A percentile compares a stretch with the other conserved stretches of the same genome.
These are phyloP conservation scores for Citrus trifoliata DNA, from an alignment of 345 rosid species.

Conservation along the genomic window DNA sequence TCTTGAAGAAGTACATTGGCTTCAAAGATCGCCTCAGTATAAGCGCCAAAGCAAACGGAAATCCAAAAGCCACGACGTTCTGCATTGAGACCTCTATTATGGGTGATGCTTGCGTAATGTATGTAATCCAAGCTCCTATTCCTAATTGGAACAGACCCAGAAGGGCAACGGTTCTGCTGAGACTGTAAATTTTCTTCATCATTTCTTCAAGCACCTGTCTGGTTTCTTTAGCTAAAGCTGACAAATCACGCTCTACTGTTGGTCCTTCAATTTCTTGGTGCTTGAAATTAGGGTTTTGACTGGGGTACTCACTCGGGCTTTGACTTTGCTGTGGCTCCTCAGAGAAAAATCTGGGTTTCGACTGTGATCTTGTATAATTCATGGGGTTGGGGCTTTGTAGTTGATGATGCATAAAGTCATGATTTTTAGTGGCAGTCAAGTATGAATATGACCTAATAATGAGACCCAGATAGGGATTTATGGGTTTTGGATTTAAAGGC, in stretches of 20 bases:
- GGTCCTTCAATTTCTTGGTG: slow-evolving; percentile 97
- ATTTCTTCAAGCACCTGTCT: slow-evolving; percentile 59
- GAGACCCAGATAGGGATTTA: neutral
- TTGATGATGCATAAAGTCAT: neutral
- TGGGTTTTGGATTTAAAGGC: neutral
- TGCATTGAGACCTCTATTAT: slow-evolving; percentile 54
- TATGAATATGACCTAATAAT: neutral
- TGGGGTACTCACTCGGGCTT: slow-evolving; percentile 28
- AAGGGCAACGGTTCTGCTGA: slow-evolving; percentile 59
- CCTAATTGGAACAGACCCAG: slow-evolving; percentile 67
- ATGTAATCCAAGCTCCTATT: slow-evolving; percentile 64
- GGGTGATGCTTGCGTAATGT: slow-evolving; percentile 41
- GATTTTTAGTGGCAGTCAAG: neutral
- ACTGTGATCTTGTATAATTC: slow-evolving; percentile 15
- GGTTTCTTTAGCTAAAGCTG: slow-evolving; percentile 76
- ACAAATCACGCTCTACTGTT: slow-evolving; percentile 80
- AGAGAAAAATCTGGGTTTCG: slow-evolving; percentile 41
- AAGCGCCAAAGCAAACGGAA: slow-evolving; percentile 77
- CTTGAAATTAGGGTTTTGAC: slow-evolving; percentile 60
- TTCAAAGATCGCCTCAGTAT: slow-evolving; percentile 76
- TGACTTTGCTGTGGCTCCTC: slow-evolving; percentile 20
- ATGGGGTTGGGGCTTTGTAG: slow-evolving; percentile 1
- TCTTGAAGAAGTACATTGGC: slow-evolving; percentile 81
- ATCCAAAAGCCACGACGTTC: slow-evolving; percentile 69
- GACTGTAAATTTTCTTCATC: slow-evolving; percentile 72